Evolutionary conservation across 495 filamentous ascomycete genomes (phyloP), one percentile per base, ranked within the genome.

Genomic region (Annulohypoxylon stygium): DNA sequence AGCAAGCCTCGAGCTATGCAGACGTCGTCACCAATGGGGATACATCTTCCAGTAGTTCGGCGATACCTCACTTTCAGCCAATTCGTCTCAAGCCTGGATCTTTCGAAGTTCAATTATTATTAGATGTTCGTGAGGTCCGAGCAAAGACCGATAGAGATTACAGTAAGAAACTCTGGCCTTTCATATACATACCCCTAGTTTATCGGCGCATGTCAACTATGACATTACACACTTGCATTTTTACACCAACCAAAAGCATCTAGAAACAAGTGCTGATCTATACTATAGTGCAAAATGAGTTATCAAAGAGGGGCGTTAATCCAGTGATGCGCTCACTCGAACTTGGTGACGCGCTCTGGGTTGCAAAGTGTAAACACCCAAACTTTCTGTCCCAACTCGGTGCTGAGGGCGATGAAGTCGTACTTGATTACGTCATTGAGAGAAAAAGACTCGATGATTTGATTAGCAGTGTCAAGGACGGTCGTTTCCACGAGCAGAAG

Each of bases 401-500:
- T 54, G 86, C 87, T 53, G 90, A 93, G 80, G 86, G 91, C n/a
- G 88, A 92, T 64, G 93, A 96, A 79, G 81, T 94, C 3, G 89
- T 93, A 45, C 83, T 97, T 5, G 93, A 95, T 76, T 93, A 89
- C 83, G 92, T 97, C 33, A 86, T 95, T 0, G 93, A 97, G 80
- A 87, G 93, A 55, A 97, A 97, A 75, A 86, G 93, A 2, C 86
- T 95, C 0, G 93, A 97, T 71, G 93, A 97, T 79, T 84, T 97
- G 3, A 84, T 96, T 7, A 82, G 86, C 26, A 93, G 91, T 51
- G 93, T 96, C 77, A 94, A 91, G 78, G 93, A 96, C 60, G 92
- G 93, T 0, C 89, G 93, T 0, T 96, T 94, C 74, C 90, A 90
- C 71, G 93, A 97, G 74, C 93, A 97, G 71, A 96, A 97, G 73